Base-by-base conservation (phyloP, 2,329 filamentous ascomycete species). In the Penicillium sp. region DNA sequence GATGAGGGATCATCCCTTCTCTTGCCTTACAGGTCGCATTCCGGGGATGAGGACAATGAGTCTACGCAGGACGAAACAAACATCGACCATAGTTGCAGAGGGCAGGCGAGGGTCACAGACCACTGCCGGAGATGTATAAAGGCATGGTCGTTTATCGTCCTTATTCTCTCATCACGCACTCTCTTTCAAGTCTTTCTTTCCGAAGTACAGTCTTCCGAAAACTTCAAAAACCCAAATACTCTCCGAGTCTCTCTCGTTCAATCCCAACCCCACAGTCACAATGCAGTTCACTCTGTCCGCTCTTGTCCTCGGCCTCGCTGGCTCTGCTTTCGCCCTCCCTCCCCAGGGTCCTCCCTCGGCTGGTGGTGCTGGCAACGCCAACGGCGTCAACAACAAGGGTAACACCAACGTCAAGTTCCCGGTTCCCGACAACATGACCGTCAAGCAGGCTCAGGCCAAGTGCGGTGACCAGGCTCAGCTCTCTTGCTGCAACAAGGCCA, bases 401-500 rank as follows among this genome's bases (percentile, higher is more conserved):
- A 60, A 61, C 55, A 51, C 48, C 51, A 33, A 63, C 15, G 42
- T 62, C 48, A 45, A 47, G 42, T 64, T 61, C 57, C 51, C 53
- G 39, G 58, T 64, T 9, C 54, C 52, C 16, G 44, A 55, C 16
- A 37, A 54, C 36, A 37, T 63, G 36, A 63, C 57, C 18, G 54
- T 63, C 45, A 51, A 64, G 55, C 56, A 64, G 57, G 61, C 59
- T 35, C 54, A 59, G 55, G 57, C 56, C 47, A 62, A 62, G 54
- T 64, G 61, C 30, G 61, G 61, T 60, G 50, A 60, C 50, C 47
- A 62, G 48, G 58, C 60, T 42, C 55, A 62, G 51, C 54, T 64
- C 18, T 60, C 59, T 34, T 64, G 61, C 60, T 62, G 61, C 54
- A 64, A 67, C 60, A 60, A 66, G 53, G 54, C 53, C 40, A 54